phyloP scores from a whole-genome alignment of 208 protist genomes.

The Leishmania arabica region DNA sequence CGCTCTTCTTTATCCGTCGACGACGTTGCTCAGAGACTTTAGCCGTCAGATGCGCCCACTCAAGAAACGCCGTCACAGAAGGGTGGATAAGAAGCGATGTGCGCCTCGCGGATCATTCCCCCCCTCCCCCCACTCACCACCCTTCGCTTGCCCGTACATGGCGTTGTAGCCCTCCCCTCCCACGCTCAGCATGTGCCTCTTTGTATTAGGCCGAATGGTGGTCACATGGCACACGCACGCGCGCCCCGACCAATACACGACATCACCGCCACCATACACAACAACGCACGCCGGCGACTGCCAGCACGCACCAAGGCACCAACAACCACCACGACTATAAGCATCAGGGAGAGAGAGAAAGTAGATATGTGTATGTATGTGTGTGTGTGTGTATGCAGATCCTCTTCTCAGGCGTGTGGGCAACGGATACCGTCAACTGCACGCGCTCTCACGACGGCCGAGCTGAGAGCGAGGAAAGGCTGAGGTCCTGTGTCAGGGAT shows the following conservation, averaged over 20 bases:
- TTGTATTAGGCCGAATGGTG: not conserved
- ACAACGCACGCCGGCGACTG: not conserved
- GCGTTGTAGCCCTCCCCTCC: no score
- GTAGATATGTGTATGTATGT: not conserved
- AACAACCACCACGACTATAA: not conserved
- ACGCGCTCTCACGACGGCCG: not conserved
- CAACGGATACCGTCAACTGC: not conserved
- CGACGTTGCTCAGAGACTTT: not conserved
- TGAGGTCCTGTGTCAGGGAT: constrained; percentile 34
- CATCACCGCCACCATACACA: not conserved
- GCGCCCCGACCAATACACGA: not conserved
- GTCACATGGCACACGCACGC: not conserved
- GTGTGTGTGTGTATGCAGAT: not conserved
- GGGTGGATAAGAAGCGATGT: no score
- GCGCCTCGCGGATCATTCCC: no score
- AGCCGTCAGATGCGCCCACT: not conserved
- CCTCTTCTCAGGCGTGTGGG: not conserved
- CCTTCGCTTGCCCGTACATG: no score
- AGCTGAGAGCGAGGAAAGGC: constrained; percentile 18
- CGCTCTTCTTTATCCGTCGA: not conserved
- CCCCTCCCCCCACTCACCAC: no score
- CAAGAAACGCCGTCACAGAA: not conserved
- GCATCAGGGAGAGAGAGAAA: not conserved
- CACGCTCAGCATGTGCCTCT: not conserved
- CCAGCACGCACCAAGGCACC: not conserved